Evolutionary conservation across 2,329 filamentous ascomycete species (phyloP).

Genomic region (Fusarium camptoceras): DNA sequence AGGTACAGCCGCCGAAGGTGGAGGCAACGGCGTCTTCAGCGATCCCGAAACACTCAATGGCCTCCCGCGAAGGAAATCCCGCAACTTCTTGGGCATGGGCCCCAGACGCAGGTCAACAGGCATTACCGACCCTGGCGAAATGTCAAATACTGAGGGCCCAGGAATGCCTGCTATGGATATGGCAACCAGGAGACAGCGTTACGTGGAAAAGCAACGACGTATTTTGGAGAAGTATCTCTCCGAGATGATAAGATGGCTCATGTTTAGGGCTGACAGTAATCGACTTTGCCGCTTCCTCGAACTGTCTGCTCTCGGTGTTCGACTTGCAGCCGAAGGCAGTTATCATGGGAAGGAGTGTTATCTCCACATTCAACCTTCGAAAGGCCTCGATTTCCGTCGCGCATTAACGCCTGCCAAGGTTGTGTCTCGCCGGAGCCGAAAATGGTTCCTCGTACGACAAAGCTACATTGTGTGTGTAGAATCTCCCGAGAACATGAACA

Average conservation of each 20-base stretch:
- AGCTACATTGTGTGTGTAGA: conserved; percentile 99
- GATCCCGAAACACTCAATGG: conserved; percentile 50
- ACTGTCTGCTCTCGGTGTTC: conserved; percentile 90
- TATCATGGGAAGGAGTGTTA: conserved; percentile 98
- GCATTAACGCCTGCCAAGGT: conserved; percentile 83
- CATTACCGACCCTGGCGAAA: conserved; percentile 60
- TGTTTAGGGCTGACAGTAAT: conserved; percentile 96
- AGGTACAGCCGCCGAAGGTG: conserved; percentile 72
- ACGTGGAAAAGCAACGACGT: conserved; percentile 84
- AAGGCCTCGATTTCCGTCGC: conserved; percentile 86
- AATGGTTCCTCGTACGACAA: conserved; percentile 98
- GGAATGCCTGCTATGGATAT: conserved; percentile 65
- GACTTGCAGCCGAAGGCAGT: conserved; percentile 92
- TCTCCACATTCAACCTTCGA: conserved; percentile 89
- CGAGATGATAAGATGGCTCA: conserved; percentile 94
- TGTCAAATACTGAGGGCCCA: conserved; percentile 54
- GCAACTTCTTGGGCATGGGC: conserved; percentile 63
- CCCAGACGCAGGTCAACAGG: conserved; percentile 64
- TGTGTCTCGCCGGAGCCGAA: conserved; percentile 85
- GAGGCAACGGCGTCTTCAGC: conserved; percentile 61
- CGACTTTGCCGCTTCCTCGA: conserved; percentile 96
- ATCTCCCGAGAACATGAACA: conserved; percentile 97
- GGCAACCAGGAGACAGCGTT: conserved; percentile 62
- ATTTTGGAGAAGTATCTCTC: conserved; percentile 91
- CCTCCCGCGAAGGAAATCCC: conserved; percentile 61